A percentile compares a stretch with the other conserved stretches of the same genome.
These are phyloP conservation scores for Yarrowia sp. DNA, from an alignment of 805 yeast genomes.

Conservation along the genomic window DNA sequence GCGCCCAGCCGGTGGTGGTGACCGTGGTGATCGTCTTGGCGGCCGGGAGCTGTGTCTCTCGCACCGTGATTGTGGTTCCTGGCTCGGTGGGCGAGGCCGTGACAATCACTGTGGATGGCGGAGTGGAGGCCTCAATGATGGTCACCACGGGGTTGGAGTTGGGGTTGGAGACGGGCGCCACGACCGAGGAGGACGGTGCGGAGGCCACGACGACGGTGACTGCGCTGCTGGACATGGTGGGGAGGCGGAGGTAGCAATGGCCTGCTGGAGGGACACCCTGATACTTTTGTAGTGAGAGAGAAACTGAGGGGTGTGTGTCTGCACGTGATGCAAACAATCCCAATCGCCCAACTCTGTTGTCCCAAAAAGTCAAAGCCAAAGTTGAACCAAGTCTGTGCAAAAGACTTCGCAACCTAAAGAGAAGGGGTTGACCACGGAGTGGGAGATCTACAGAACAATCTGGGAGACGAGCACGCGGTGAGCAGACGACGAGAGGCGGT, in stretches of 20 bases:
- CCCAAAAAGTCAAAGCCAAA: not conserved
- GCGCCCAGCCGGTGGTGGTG: conserved; percentile 33
- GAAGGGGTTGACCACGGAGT: not conserved
- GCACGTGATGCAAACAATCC: conserved; percentile 36
- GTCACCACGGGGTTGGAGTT: not conserved
- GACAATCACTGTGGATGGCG: not conserved
- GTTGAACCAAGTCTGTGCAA: not conserved
- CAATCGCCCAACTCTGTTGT: not conserved
- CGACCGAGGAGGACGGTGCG: not conserved
- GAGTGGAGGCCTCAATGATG: not conserved
- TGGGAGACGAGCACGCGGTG: too few relatives aligned
- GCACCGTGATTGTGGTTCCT: not conserved
- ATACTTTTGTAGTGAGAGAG: conserved; percentile 14
- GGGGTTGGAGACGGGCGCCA: not conserved
- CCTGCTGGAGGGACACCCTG: not conserved
- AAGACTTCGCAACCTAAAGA: not conserved
- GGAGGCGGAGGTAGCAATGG: not conserved
- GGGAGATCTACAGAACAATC: too few relatives aligned
- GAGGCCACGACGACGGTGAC: conserved; percentile 1
- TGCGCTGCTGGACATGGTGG: conserved; percentile 2
- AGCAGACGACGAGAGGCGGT: too few relatives aligned
- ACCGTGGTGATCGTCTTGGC: conserved; percentile 13
- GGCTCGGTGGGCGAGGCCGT: not conserved
- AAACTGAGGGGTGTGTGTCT: conserved; percentile 30
- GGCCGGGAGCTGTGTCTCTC: not conserved